Percentiles rank a stretch among this genome's conserved stretches.
These are phyloP conservation scores for Aspergillaceae sp. DNA, from an alignment of 2,329 filamentous ascomycete species.

Conservation along the genomic window DNA sequence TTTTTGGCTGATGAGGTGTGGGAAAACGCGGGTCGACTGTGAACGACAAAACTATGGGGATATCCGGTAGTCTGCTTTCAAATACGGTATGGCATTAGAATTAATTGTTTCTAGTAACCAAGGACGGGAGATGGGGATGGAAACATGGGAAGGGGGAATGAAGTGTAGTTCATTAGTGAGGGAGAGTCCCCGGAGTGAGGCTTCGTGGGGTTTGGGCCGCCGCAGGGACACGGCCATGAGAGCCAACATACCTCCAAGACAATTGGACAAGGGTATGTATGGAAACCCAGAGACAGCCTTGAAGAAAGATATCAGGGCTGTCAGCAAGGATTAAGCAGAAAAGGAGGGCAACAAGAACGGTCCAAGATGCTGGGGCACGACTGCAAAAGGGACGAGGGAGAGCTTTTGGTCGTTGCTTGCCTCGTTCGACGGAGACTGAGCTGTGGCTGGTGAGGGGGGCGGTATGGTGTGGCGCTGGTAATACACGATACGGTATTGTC, in stretches of 20 bases:
- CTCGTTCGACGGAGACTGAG: background rate
- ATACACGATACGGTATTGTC: slow-evolving; percentile 11
- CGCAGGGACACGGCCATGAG: slow-evolving; percentile 18
- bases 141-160: slow-evolving; percentile 18
- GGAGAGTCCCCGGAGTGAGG: slow-evolving; percentile 22
- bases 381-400: slow-evolving; percentile 1
- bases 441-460: slow-evolving; percentile 21
- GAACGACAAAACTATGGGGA: background rate
- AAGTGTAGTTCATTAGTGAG: slow-evolving; percentile 6
- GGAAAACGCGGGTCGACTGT: slow-evolving; percentile 6
- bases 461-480: slow-evolving; percentile 2
- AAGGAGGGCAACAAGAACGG: background rate
- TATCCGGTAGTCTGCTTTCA: background rate
- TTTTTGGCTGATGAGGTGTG: slow-evolving; percentile 6
- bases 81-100: background rate
- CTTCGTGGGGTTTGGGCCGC: slow-evolving; percentile 33
- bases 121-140: slow-evolving; percentile 8
- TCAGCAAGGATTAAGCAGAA: background rate
- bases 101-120: background rate
- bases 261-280: slow-evolving; percentile 11
- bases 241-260: slow-evolving; percentile 18
- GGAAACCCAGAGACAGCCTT: slow-evolving; percentile 3
- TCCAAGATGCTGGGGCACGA: background rate
- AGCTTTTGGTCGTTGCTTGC: slow-evolving; percentile 1
- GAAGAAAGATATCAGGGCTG: background rate